A percentile compares a stretch with the other conserved stretches of the same genome.
Evolutionary conservation across 306 rosid genomes (phyloP).

Genomic region (Cicer cuneatum): DNA sequence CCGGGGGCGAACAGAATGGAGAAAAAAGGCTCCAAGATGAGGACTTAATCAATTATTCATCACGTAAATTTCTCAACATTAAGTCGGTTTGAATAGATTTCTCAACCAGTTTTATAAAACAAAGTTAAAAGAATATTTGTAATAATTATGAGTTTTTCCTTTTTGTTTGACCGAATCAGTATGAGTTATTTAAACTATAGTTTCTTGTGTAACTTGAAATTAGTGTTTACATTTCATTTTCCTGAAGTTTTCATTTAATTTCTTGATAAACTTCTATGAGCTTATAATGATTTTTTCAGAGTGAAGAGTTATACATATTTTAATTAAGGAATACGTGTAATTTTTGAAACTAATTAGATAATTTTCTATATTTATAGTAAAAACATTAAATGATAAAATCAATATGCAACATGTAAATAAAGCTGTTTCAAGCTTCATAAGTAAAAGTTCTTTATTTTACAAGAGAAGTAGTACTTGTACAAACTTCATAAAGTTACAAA

Average conservation of each 20-base stretch:
- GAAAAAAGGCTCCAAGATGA: conserved; percentile 82
- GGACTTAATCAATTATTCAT: not conserved
- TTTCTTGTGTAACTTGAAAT: conserved; percentile 8
- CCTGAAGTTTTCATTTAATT: not conserved
- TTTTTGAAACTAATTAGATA: no score
- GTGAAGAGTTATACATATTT: no score
- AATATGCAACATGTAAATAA: no score
- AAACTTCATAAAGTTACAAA: no score
- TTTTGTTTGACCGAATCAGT: not conserved
- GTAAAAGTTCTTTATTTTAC: no score
- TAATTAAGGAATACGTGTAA: no score
- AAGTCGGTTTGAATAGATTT: conserved; percentile 3
- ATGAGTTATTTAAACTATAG: not conserved
- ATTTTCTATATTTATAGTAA: no score
- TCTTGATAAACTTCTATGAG: no score
- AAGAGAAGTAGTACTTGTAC: no score
- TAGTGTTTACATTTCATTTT: not conserved
- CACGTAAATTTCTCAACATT: not conserved
- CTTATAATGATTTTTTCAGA: no score
- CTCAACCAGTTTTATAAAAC: not conserved
- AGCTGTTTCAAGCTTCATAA: no score
- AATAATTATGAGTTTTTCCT: not conserved
- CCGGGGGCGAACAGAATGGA: conserved; percentile 89
- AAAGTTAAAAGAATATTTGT: conserved; percentile 11
- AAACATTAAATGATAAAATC: no score